A percentile compares a stretch with the other conserved stretches of the same genome.
Conservation (phyloP, 306 rosid genomes). For the Quercus alba region DNA sequence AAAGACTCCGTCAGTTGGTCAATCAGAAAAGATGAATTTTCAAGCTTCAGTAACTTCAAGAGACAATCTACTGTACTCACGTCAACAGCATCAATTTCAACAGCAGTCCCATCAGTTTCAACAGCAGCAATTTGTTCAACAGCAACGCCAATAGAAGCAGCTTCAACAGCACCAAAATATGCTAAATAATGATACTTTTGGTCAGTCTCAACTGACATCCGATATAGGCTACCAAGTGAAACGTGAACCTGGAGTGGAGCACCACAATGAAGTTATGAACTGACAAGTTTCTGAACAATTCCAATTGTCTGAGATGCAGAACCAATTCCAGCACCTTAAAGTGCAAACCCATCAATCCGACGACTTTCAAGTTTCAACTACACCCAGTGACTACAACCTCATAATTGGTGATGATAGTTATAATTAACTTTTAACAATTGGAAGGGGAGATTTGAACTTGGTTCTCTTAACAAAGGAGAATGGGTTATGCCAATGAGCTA, state of each 20-base stretch:
- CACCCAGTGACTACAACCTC: no score
- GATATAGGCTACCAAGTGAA: constrained; percentile 56
- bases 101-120: constrained; percentile 72
- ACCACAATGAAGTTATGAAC: constrained; percentile 51
- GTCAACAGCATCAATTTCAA: constrained; percentile 57
- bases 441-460: no score
- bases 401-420: no score
- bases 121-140: constrained; percentile 57
- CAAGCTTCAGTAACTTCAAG: constrained; percentile 46
- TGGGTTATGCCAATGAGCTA: no score
- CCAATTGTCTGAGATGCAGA: constrained; percentile 63
- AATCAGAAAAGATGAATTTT: no score
- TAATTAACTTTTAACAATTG: no score
- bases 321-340: constrained; percentile 55
- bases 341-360: no score
- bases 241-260: constrained; percentile 63
- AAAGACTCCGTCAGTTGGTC: no score
- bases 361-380: no score
- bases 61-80: constrained; percentile 58
- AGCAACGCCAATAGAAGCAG: constrained; percentile 52
- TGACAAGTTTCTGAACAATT: constrained; percentile 61
- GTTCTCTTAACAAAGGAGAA: no score
- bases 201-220: constrained; percentile 62
- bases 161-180: constrained; percentile 66
- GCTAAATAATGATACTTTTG: constrained; percentile 48